These are phyloP conservation scores for Beauveria sp. DNA, from an alignment of 2,329 filamentous ascomycete species.

Conservation along the genomic window DNA sequence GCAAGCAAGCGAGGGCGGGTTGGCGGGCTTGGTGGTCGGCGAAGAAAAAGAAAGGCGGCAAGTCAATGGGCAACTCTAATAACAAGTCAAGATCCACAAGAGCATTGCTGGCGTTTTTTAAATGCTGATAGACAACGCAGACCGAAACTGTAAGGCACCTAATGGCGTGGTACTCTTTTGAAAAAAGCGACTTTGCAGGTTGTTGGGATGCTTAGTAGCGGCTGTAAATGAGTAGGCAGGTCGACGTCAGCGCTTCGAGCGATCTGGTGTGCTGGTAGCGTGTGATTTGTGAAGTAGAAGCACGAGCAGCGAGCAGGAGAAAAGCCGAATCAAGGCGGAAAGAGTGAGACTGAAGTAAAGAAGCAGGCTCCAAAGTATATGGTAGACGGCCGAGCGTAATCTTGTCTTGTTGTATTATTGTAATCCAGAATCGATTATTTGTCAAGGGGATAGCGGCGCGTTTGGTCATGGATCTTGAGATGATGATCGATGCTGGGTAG, in stretches of 20 bases:
- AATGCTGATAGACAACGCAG: neutral
- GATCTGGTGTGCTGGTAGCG: no score
- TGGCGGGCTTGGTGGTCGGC: neutral
- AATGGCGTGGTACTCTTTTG: no score
- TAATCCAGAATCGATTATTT: neutral
- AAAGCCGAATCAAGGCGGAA: no score
- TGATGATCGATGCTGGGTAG: neutral
- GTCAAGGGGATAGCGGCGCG: neutral
- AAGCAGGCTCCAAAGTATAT: neutral
- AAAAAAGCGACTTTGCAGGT: no score
- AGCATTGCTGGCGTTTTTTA: neutral
- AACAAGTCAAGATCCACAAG: slow-evolving; percentile 1
- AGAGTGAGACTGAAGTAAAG: neutral
- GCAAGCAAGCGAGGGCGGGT: neutral
- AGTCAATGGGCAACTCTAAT: neutral
- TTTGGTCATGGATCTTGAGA: neutral
- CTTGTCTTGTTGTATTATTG: no score
- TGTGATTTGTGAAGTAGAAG: no score
- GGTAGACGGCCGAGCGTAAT: no score
- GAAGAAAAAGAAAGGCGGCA: neutral
- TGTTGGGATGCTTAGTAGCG: no score
- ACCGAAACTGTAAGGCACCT: no score
- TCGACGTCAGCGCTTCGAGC: no score
- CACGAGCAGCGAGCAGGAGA: no score
- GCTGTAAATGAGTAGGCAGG: no score